A percentile compares a stretch with the other conserved stretches of the same genome.
These are phyloP conservation scores for carrot (Daucus carota) DNA, from an alignment of 129 eudicot species.

Conservation along the genomic window DH1_v3.0 NC_030389.2:9562001-9562500, in stretches of 20 bases:
- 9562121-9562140: conserved; percentile 81
- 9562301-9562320: conserved; percentile 88
- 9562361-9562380: conserved; percentile 89
- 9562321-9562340: conserved; percentile 77
- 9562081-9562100: conserved; percentile 50
- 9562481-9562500: conserved; percentile 79
- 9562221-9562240: conserved; percentile 49
- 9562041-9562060: conserved; percentile 52
- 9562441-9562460: conserved; percentile 89
- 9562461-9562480: conserved; percentile 99
- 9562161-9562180: conserved; percentile 81
- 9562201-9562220: conserved; percentile 61
- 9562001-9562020: conserved; percentile 38
- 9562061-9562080: conserved; percentile 33
- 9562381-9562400: conserved; percentile 95
- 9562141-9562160: conserved; percentile 63
- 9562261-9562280: conserved; percentile 65
- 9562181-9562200: conserved; percentile 97
- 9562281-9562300: conserved; percentile 68
- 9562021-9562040: conserved; percentile 39
- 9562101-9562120: conserved; percentile 81
- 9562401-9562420: conserved; percentile 94
- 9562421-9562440: conserved; percentile 96
- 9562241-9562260: conserved; percentile 41
- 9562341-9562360: conserved; percentile 95